Evolutionary conservation across 306 rosid genomes (phyloP).

Genomic region (Macrotyloma uniflorum): DNA sequence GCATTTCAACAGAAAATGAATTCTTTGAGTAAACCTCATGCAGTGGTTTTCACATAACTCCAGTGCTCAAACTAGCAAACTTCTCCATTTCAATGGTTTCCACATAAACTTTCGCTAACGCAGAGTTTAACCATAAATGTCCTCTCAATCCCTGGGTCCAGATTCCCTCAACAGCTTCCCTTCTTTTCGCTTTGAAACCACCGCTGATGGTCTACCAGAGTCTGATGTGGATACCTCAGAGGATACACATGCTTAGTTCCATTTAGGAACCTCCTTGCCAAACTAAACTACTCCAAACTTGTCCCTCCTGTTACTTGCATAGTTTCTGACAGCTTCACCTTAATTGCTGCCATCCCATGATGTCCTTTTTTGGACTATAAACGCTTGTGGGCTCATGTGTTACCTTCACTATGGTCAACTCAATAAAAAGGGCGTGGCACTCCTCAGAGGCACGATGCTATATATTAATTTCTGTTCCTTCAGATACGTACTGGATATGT

Average conservation of each 20-base stretch:
- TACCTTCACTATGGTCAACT: slow-evolving; percentile 4
- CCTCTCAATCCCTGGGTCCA: background rate
- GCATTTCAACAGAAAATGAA: background rate
- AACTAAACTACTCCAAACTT: background rate
- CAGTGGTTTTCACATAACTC: slow-evolving; percentile 25
- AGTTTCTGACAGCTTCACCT: slow-evolving; percentile 26
- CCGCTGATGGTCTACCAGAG: too few species aligned
- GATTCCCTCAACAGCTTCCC: background rate
- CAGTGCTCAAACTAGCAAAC: slow-evolving; percentile 23
- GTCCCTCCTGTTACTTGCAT: slow-evolving; percentile 13
- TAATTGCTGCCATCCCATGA: background rate
- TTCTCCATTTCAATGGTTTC: too few species aligned
- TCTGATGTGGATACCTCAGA: too few species aligned
- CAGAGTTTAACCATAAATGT: slow-evolving; percentile 24
- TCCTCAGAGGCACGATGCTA: background rate
- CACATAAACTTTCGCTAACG: too few species aligned
- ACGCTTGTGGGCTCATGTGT: slow-evolving; percentile 20
- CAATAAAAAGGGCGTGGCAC: background rate
- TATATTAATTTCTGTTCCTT: background rate
- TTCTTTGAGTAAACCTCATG: slow-evolving; percentile 1
- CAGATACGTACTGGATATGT: background rate
- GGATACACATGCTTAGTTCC: background rate
- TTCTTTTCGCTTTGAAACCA: slow-evolving; percentile 24
- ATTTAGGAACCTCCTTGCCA: slow-evolving; percentile 2
- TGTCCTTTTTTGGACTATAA: slow-evolving; percentile 2